These are phyloP conservation scores for Funneliformis geosporum DNA, from an alignment of 192 early-diverging fungal genomes.

Conservation along the genomic window DNA sequence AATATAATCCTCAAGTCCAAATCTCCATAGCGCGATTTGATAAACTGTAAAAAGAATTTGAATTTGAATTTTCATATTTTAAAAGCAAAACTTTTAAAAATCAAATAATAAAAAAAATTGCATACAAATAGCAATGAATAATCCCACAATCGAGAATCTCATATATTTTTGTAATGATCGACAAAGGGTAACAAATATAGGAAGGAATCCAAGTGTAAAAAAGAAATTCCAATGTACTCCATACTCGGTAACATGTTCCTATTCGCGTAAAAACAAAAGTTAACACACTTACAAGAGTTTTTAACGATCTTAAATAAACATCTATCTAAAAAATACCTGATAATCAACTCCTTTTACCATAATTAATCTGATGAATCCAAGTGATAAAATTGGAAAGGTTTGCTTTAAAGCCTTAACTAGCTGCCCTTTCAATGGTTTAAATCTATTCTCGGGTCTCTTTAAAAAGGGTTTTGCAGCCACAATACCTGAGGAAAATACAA, in stretches of 20 bases:
- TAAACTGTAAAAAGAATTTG: slow-evolving; percentile 50
- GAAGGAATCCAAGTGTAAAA: slow-evolving; percentile 86
- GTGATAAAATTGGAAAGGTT: slow-evolving; percentile 65
- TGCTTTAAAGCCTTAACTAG: slow-evolving; percentile 50
- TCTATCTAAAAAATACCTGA: slow-evolving; percentile 53
- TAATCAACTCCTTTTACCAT: slow-evolving; percentile 84
- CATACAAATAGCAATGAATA: slow-evolving; percentile 49
- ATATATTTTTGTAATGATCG: slow-evolving; percentile 52
- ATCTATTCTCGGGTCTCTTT: slow-evolving; percentile 38
- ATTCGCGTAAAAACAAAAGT: not conserved
- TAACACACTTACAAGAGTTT: not conserved
- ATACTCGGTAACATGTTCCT: slow-evolving; percentile 92
- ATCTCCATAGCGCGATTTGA: slow-evolving; percentile 54
- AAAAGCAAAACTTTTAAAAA: slow-evolving; percentile 8
- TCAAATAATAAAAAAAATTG: not conserved
- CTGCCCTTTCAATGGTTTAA: slow-evolving; percentile 36
- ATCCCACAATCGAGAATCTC: slow-evolving; percentile 57
- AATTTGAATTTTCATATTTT: not conserved
- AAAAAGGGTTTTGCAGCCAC: slow-evolving; percentile 69
- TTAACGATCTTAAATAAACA: not conserved
- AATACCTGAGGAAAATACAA: slow-evolving; percentile 90
- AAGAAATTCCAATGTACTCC: slow-evolving; percentile 99
- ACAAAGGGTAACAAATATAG: slow-evolving; percentile 72
- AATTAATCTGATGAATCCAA: slow-evolving; percentile 74
- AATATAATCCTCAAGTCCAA: slow-evolving; percentile 72